phyloP scores from a whole-genome alignment of 306 rosid species.

The Sindora glabra region DNA sequence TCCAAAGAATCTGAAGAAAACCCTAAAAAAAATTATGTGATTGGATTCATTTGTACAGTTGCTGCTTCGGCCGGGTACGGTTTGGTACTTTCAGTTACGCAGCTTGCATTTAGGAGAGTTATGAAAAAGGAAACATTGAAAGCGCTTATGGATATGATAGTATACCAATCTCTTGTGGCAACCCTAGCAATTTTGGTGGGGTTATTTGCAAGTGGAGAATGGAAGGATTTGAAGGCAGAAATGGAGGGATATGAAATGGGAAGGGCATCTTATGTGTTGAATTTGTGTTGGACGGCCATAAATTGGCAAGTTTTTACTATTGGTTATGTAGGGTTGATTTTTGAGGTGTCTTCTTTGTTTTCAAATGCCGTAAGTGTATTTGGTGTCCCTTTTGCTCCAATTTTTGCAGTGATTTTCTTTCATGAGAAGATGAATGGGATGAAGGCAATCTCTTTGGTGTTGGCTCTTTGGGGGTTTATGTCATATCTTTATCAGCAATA shows the following conservation, averaged over 20 bases:
- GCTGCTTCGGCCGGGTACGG: conserved; percentile 32
- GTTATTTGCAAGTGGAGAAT: conserved; percentile 40
- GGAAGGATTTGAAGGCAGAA: conserved; percentile 25
- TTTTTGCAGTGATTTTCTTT: conserved; percentile 37
- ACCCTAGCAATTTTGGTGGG: conserved; percentile 19
- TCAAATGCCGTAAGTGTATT: conserved; percentile 36
- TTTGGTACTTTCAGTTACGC: conserved; percentile 23
- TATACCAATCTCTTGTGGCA: conserved; percentile 15
- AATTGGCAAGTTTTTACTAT: conserved; percentile 20
- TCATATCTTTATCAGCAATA: conserved; percentile 46
- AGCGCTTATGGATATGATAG: conserved; percentile 22
- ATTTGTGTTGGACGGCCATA: conserved; percentile 26
- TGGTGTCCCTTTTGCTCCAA: conserved; percentile 44
- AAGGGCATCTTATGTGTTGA: conserved; percentile 31
- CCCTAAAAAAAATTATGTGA: conserved; percentile 18
- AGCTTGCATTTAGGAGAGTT: conserved; percentile 28
- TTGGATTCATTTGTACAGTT: conserved; percentile 38
- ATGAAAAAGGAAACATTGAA: conserved; percentile 30
- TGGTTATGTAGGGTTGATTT: conserved; percentile 36
- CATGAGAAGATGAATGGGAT: conserved; percentile 40
- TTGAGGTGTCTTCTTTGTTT: conserved; percentile 50
- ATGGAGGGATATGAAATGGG: conserved; percentile 31
- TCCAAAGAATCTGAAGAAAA: background rate
- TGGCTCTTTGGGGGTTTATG: conserved; percentile 47
- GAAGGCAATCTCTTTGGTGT: conserved; percentile 35